These are phyloP conservation scores for Cystobasidium pallidum DNA, from an alignment of 1,284 basidiomycete genomes.

Conservation along the genomic window DNA sequence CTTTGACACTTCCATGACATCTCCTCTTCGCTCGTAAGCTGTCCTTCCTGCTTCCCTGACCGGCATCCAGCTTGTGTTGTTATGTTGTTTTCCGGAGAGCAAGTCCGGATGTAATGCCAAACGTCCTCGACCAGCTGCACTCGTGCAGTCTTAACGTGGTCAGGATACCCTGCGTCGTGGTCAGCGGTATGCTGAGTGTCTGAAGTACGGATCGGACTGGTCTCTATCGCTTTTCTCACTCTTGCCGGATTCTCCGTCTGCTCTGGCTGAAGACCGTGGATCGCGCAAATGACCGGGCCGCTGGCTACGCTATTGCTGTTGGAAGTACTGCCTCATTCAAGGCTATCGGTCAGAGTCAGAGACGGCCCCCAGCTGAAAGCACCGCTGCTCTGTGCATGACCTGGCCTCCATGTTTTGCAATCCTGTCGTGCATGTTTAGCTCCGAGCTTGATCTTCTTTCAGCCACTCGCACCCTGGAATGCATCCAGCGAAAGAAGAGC, in stretches of 20 bases:
- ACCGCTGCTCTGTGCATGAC: neutral
- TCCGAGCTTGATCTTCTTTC: neutral
- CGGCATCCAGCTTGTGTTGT: neutral
- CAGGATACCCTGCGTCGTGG: neutral
- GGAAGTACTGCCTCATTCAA: no score
- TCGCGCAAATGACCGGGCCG: no score
- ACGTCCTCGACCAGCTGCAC: neutral
- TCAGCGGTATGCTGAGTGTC: neutral
- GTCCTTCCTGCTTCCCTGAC: neutral
- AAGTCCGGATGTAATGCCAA: neutral
- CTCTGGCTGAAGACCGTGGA: no score
- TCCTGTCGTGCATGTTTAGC: constrained; percentile 8
- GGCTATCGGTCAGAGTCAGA: no score
- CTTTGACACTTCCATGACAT: neutral
- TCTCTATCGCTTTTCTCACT: neutral
- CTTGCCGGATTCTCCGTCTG: neutral
- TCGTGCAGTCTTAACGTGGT: neutral
- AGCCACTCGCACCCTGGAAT: neutral
- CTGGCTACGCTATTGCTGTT: no score
- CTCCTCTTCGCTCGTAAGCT: neutral
- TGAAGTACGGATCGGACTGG: neutral
- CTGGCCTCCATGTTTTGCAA: neutral
- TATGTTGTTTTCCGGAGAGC: neutral
- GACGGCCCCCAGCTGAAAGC: no score
- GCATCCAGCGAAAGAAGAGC: neutral